Evolutionary conservation across 345 rosid species (phyloP), one percentile per base, ranked within the genome.

Genomic region (Citrus sp.): DNA sequence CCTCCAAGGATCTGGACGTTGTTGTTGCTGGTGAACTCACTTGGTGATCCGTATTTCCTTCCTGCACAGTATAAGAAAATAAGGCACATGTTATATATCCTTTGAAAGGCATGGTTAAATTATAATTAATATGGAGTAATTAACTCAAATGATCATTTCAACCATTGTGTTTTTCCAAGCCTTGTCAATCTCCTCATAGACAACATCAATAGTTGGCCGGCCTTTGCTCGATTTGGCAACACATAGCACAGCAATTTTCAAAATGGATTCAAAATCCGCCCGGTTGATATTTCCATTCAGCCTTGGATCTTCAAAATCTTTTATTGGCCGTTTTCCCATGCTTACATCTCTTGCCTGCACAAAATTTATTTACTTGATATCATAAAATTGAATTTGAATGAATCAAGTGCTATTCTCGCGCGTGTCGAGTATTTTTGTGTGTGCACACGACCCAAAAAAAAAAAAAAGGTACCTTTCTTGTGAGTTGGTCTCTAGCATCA

Each of bases 401-500:
- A 12, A 3, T 13, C 18, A 12, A 46, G 18, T 46, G 4, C 18
- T 46, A 16, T 3, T 46, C 51, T 46, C 7, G 37, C 1, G 18
- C 18, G 51, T 46, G 18, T 46, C 13, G 5, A 46, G 51, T 12
- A 46, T 3, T 46, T 42, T 46, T 46, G 18, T 13, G 51, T 12
- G 49, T 42, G 18, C 51, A 13, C 18, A 46, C 18, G 18, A 12
- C 18, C 4, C 16, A 40, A 40, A 40, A 40, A 9, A 46, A 9
- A 46, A 12, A 13, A 12, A 13, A 3, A 30, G 30, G 7, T 85
- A 91, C 92, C 88, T 89, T 91, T 77, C 90, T 76, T n/a, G 90
- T 87, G 63, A 91, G 89, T 81, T 88, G 93, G 67, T 89, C 92
- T 77, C 93, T 84, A 75, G 90, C 90, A 67, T 86, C 86, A 42